Percentiles rank a stretch among this genome's conserved stretches.
Evolutionary conservation across 768 basidiomycete species (phyloP).

Genomic region (Jaapia argillacea): DNA sequence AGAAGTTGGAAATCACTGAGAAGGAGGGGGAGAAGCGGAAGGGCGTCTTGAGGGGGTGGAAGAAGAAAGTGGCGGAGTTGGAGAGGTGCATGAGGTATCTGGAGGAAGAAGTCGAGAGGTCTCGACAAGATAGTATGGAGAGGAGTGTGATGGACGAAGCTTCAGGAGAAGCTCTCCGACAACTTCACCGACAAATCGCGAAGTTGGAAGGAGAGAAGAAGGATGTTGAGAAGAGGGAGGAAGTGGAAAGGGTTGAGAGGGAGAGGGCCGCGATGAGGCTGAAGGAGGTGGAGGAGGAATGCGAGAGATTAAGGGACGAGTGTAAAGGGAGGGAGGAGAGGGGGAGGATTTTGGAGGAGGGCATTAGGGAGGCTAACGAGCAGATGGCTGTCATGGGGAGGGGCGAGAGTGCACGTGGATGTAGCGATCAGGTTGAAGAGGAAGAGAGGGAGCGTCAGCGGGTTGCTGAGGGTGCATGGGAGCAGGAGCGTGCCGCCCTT

Average conservation of each 20-base stretch:
- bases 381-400: slow-evolving; percentile 50
- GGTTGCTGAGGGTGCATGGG: slow-evolving; percentile 33
- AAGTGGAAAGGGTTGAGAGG: slow-evolving; percentile 32
- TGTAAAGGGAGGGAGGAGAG: slow-evolving; percentile 40
- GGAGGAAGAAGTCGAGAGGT: slow-evolving; percentile 84
- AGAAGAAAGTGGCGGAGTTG: slow-evolving; percentile 68
- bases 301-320: slow-evolving; percentile 30
- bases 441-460: slow-evolving; percentile 31
- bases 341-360: slow-evolving; percentile 42
- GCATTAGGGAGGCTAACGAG: slow-evolving; percentile 44
- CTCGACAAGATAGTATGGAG: slow-evolving; percentile 73
- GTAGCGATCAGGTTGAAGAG: slow-evolving; percentile 26
- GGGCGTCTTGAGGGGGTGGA: slow-evolving; percentile 47
- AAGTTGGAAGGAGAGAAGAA: slow-evolving; percentile 25
- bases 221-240: slow-evolving; percentile 41
- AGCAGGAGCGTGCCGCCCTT: slow-evolving; percentile 41
- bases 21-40: slow-evolving; percentile 56
- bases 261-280: slow-evolving; percentile 25
- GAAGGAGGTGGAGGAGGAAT: slow-evolving; percentile 8
- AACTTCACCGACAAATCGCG: slow-evolving; percentile 69
- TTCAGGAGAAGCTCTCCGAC: slow-evolving; percentile 67
- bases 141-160: slow-evolving; percentile 79
- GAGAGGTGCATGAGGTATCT: slow-evolving; percentile 55
- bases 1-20: slow-evolving; percentile 44
- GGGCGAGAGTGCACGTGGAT: too few species aligned